Percentiles rank a stretch among this genome's conserved stretches.
Conservation (phyloP, 2,329 filamentous ascomycete genomes). For the Lasiodiplodia theobromae region DNA sequence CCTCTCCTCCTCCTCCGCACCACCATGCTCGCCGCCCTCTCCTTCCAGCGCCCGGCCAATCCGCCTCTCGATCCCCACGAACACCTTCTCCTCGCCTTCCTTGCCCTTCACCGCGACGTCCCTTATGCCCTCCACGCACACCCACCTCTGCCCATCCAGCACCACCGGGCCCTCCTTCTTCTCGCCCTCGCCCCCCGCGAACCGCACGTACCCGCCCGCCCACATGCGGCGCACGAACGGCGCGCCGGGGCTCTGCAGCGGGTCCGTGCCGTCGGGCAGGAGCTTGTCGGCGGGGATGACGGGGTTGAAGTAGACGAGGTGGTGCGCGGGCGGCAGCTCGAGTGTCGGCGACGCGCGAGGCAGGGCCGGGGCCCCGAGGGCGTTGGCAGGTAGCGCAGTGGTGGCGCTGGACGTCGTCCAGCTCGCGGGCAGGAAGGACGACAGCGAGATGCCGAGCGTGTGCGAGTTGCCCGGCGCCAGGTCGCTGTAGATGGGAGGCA, state of each 20-base stretch:
- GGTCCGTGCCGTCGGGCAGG: conserved; percentile 84
- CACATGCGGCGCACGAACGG: conserved; percentile 83
- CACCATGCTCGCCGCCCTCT: conserved; percentile 36
- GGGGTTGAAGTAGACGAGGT: conserved; percentile 87
- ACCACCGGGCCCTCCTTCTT: conserved; percentile 2
- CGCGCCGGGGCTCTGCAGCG: conserved; percentile 74
- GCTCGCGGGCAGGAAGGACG: conserved; percentile 35
- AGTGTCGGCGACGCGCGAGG: not conserved
- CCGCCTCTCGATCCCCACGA: conserved; percentile 65
- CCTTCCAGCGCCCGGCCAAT: conserved; percentile 44
- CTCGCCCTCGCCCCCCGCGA: conserved; percentile 41
- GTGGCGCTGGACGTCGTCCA: conserved; percentile 9
- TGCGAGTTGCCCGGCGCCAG: conserved; percentile 68
- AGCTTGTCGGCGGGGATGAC: conserved; percentile 68
- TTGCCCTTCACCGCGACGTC: conserved; percentile 59
- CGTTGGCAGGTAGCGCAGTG: not conserved
- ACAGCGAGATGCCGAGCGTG: conserved; percentile 63
- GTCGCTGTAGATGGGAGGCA: conserved; percentile 62
- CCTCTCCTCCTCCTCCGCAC: conserved; percentile 39
- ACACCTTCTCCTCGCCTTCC: conserved; percentile 62
- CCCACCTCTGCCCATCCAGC: conserved; percentile 34
- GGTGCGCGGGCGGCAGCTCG: conserved; percentile 71
- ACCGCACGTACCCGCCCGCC: conserved; percentile 78
- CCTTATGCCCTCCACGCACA: conserved; percentile 58
- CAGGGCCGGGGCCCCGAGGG: conserved; percentile 17